Percentiles rank a stretch among this genome's conserved stretches.
phyloP scores from a whole-genome alignment of 1,284 basidiomycete genomes.

The Trichosporon faecale region DNA sequence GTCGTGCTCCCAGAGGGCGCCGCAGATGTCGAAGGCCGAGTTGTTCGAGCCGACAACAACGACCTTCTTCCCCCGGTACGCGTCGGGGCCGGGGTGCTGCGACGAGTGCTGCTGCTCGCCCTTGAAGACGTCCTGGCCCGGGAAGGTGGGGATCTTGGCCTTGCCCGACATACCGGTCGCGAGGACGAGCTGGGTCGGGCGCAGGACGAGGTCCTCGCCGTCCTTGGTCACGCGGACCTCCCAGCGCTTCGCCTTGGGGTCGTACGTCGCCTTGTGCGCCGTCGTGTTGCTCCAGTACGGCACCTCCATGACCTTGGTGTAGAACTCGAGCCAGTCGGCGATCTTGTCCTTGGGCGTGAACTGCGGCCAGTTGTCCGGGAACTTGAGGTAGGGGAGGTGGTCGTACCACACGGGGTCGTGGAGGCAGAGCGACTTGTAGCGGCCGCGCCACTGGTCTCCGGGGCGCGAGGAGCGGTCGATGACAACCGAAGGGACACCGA shows the following conservation, averaged over 20 bases:
- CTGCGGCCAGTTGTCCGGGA: conserved; percentile 58
- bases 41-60: conserved; percentile 26
- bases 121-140: conserved; percentile 55
- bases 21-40: conserved; percentile 26
- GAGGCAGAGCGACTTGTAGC: conserved; percentile 61
- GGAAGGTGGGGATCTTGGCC: conserved; percentile 23
- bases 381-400: conserved; percentile 54
- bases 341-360: conserved; percentile 58
- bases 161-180: conserved; percentile 27
- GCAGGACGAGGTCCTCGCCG: conserved; percentile 55
- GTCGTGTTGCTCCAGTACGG: conserved; percentile 52
- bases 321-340: conserved; percentile 41
- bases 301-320: conserved; percentile 39
- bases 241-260: conserved; percentile 52
- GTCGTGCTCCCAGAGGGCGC: conserved; percentile 48
- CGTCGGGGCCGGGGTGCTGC: conserved; percentile 53
- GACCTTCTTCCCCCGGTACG: conserved; percentile 53
- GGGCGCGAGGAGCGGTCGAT: conserved; percentile 47
- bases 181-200: conserved; percentile 46
- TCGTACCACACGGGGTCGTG: conserved; percentile 59
- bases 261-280: conserved; percentile 53
- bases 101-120: conserved; percentile 59
- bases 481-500: conserved; percentile 49
- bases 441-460: conserved; percentile 52
- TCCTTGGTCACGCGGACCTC: conserved; percentile 54